Percentiles rank a stretch among this genome's conserved stretches.
These are phyloP conservation scores for Viola odorata DNA, from an alignment of 345 rosid species.

Conservation along the genomic window DNA sequence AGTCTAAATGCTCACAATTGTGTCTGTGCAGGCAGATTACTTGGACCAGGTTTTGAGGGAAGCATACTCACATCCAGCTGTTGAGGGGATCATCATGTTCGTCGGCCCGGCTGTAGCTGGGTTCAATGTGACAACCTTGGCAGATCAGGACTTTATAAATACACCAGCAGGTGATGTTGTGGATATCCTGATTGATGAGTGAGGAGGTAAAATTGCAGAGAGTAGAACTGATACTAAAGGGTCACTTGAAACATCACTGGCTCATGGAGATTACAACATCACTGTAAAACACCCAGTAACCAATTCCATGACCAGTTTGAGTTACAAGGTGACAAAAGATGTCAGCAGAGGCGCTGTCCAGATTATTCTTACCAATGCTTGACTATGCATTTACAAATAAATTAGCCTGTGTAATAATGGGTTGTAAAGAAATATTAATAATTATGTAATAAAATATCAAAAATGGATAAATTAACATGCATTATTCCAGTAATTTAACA, in stretches of 20 bases:
- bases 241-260: conserved; percentile 28
- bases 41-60: conserved; percentile 67
- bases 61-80: conserved; percentile 60
- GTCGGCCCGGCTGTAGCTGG: conserved; percentile 56
- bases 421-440: too few relatives aligned
- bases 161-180: conserved; percentile 51
- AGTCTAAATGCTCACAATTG: neutral
- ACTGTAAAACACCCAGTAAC: conserved; percentile 35
- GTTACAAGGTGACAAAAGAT: conserved; percentile 33
- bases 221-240: conserved; percentile 23
- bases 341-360: conserved; percentile 4
- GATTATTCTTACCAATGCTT: conserved; percentile 12
- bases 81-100: conserved; percentile 60
- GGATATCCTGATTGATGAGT: conserved; percentile 56
- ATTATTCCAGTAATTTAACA: too few relatives aligned
- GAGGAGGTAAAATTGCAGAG: conserved; percentile 25
- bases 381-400: neutral
- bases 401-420: neutral
- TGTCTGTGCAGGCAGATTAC: conserved; percentile 34
- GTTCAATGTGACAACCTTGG: conserved; percentile 41
- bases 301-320: conserved; percentile 24
- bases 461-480: too few relatives aligned
- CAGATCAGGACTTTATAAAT: conserved; percentile 40
- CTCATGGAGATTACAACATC: conserved; percentile 52
- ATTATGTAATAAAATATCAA: too few relatives aligned